Conservation (phyloP, 2,329 filamentous ascomycete genomes). For the Aotearoamyces nothofagi region DNA sequence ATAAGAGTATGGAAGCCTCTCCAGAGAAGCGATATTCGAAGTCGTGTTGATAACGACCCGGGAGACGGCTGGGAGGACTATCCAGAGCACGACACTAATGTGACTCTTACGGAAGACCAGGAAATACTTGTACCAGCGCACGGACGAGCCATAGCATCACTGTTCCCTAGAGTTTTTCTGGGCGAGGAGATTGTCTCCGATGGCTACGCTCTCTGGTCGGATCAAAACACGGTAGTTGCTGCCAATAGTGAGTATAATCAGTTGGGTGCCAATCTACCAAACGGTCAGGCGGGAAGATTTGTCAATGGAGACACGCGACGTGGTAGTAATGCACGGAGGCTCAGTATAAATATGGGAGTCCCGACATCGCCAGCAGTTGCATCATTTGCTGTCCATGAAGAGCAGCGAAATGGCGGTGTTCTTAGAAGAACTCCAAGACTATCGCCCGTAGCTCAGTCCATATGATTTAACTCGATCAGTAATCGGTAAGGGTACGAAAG, state of each 20-base stretch:
- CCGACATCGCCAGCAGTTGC: no score
- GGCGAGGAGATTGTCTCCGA: constrained; percentile 3
- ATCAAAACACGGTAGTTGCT: constrained; percentile 5
- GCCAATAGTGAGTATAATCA: constrained; percentile 4
- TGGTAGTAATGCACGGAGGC: no score
- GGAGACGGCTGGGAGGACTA: constrained; percentile 2
- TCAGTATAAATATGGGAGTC: no score
- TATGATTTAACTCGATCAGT: no score
- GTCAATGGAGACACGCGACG: no score
- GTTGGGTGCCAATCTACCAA: no score
- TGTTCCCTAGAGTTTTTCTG: constrained; percentile 4
- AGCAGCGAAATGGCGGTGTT: no score
- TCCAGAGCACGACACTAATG: constrained; percentile 1
- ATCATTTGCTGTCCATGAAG: no score
- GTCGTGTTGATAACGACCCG: constrained; percentile 2
- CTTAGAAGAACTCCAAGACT: no score
- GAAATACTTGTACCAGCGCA: constrained; percentile 1
- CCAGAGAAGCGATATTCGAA: constrained; percentile 2
- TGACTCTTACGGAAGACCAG: constrained; percentile 1
- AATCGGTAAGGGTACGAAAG: no score
- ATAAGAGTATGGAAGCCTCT: constrained; percentile 3
- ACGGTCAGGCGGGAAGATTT: no score
- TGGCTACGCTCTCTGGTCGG: constrained; percentile 5
- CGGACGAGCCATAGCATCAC: constrained; percentile 1
- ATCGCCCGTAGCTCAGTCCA: no score